Evolutionary conservation across 2,329 filamentous ascomycete genomes (phyloP).

Genomic region (Dactylonectria macrodidyma): DNA sequence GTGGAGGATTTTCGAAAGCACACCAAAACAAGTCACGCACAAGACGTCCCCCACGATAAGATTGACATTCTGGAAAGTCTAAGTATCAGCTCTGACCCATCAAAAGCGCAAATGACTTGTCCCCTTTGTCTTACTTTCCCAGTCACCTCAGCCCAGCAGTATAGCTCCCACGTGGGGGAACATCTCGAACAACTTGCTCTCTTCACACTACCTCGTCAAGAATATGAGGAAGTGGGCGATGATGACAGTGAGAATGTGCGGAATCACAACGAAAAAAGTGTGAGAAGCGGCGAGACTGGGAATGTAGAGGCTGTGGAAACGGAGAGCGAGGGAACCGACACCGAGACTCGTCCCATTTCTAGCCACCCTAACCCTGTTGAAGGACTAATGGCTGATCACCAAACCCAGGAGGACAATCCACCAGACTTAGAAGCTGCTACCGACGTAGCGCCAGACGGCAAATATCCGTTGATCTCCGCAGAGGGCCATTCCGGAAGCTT

Average conservation of each 20-base stretch:
- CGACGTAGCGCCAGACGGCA: too few species aligned
- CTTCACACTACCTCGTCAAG: background rate
- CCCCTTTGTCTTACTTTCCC: background rate
- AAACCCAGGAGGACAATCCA: too few species aligned
- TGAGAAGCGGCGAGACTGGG: too few species aligned
- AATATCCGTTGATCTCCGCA: too few species aligned
- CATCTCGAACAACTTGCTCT: background rate
- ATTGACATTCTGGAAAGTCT: background rate
- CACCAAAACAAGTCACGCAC: background rate
- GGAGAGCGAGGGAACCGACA: too few species aligned
- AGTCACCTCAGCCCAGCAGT: background rate
- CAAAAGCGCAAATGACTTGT: background rate
- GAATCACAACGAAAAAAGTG: too few species aligned
- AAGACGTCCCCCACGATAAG: background rate
- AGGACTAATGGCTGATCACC: too few species aligned
- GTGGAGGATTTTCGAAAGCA: background rate
- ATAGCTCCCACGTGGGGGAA: background rate
- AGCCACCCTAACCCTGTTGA: too few species aligned
- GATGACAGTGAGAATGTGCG: background rate
- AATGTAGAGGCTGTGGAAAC: too few species aligned
- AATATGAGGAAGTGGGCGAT: background rate
- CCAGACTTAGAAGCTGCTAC: too few species aligned
- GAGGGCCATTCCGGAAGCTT: too few species aligned
- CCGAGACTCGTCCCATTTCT: too few species aligned
- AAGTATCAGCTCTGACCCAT: background rate